Conservation (phyloP, 768 basidiomycete genomes). For the Naganishia vishniacii region DNA sequence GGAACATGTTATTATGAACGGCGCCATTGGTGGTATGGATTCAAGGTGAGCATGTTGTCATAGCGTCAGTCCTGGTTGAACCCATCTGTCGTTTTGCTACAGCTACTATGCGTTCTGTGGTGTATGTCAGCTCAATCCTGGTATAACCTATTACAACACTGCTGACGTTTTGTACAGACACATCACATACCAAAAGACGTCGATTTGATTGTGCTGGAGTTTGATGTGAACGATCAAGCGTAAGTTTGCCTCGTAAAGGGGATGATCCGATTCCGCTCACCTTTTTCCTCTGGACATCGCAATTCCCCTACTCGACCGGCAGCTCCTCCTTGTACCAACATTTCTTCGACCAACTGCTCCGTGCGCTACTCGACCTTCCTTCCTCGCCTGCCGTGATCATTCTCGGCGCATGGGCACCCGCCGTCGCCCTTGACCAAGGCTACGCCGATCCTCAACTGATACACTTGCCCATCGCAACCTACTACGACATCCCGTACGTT, state of each 20-base stretch:
- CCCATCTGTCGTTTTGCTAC: too few species aligned
- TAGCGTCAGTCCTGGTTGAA: too few species aligned
- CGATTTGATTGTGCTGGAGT: conserved; percentile 45
- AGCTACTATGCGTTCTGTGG: conserved; percentile 48
- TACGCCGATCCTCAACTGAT: conserved; percentile 46
- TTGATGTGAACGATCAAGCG: conserved; percentile 47
- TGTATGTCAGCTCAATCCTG: conserved; percentile 21
- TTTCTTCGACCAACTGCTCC: conserved; percentile 47
- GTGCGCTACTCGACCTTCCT: conserved; percentile 40
- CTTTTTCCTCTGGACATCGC: too few species aligned
- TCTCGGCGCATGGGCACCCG: conserved; percentile 43
- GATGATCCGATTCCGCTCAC: too few species aligned
- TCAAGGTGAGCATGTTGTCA: not conserved
- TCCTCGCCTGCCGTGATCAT: conserved; percentile 44
- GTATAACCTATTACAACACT: not conserved
- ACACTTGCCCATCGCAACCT: conserved; percentile 43
- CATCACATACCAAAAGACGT: conserved; percentile 43
- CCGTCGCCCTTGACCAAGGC: conserved; percentile 42
- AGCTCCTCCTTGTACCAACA: conserved; percentile 36
- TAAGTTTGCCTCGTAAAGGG: conserved; percentile 32
- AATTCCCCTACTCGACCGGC: conserved; percentile 30
- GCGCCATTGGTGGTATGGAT: conserved; percentile 47
- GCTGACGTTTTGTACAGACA: conserved; percentile 30
- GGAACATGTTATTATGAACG: conserved; percentile 38
- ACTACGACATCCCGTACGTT: conserved; percentile 46